These are phyloP conservation scores for Lactarius indigo DNA, from an alignment of 768 basidiomycete species.

Conservation along the genomic window DNA sequence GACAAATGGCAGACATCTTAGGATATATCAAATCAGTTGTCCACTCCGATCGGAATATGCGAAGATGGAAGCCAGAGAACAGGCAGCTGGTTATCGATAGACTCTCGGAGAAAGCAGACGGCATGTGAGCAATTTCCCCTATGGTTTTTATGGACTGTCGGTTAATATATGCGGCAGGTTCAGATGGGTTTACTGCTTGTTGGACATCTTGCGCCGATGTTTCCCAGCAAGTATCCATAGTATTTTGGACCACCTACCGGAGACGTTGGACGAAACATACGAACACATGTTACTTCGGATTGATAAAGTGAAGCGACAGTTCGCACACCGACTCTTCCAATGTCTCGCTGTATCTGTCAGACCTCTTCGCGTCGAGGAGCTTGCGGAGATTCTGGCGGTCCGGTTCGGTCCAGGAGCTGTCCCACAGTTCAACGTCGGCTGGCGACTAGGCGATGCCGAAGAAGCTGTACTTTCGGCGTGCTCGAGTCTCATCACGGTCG, in stretches of 20 bases:
- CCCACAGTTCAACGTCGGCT: neutral
- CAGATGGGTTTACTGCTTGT: too few relatives aligned
- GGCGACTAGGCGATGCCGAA: neutral
- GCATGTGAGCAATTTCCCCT: neutral
- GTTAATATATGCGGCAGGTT: too few relatives aligned
- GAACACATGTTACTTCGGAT: neutral
- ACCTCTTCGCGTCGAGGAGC: conserved; percentile 4
- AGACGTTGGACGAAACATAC: too few relatives aligned
- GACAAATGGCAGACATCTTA: too few relatives aligned
- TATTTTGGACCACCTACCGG: too few relatives aligned
- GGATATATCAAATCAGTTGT: too few relatives aligned
- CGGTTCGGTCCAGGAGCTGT: neutral
- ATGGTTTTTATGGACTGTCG: too few relatives aligned
- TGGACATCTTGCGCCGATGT: too few relatives aligned
- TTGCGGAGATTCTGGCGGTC: conserved; percentile 6
- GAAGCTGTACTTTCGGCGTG: neutral
- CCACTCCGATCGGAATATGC: too few relatives aligned
- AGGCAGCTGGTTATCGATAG: neutral
- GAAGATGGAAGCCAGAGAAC: neutral
- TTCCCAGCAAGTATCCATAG: too few relatives aligned
- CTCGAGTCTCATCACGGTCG: neutral
- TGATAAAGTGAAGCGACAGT: neutral
- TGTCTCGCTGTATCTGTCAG: conserved; percentile 1
- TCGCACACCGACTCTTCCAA: conserved; percentile 8
- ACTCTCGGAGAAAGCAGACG: neutral